These are phyloP conservation scores for Polygonum aviculare DNA, from an alignment of 148 eudicot genomes.

Conservation along the genomic window DNA sequence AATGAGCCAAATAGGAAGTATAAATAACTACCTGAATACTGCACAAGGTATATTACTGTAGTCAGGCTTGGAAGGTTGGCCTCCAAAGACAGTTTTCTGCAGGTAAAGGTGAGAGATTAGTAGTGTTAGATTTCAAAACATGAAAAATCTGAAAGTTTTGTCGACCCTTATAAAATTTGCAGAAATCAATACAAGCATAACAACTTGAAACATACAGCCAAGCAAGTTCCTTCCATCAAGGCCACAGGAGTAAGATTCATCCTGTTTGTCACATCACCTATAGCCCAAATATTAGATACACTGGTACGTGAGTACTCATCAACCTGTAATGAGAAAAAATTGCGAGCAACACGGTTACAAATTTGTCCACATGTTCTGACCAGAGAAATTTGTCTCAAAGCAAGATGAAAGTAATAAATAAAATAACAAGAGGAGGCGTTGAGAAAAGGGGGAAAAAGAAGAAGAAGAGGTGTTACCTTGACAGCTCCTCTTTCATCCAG, in stretches of 20 bases:
- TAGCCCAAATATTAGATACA: conserved; percentile 88
- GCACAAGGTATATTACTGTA: conserved; percentile 66
- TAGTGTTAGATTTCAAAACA: neutral
- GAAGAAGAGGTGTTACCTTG: conserved; percentile 34
- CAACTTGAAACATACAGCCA: conserved; percentile 50
- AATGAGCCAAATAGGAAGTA: neutral
- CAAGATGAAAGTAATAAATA: neutral
- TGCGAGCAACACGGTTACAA: neutral
- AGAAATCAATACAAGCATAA: neutral
- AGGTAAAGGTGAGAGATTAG: conserved; percentile 9
- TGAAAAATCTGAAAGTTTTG: neutral
- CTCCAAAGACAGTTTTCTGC: conserved; percentile 89
- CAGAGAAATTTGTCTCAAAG: neutral
- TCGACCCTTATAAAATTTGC: neutral
- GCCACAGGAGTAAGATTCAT: conserved; percentile 95
- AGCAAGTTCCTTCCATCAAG: conserved; percentile 90
- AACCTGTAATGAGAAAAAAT: conserved; percentile 39
- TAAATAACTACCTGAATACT: conserved; percentile 55
- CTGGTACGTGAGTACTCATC: conserved; percentile 76
- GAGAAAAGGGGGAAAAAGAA: neutral
- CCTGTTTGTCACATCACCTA: conserved; percentile 97
- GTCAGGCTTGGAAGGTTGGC: conserved; percentile 64
- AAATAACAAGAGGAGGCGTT: neutral
- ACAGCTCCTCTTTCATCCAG: conserved; percentile 65
- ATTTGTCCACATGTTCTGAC: neutral